phyloP scores from a whole-genome alignment of 306 rosid species.

The Quercus berberidifolia region DNA sequence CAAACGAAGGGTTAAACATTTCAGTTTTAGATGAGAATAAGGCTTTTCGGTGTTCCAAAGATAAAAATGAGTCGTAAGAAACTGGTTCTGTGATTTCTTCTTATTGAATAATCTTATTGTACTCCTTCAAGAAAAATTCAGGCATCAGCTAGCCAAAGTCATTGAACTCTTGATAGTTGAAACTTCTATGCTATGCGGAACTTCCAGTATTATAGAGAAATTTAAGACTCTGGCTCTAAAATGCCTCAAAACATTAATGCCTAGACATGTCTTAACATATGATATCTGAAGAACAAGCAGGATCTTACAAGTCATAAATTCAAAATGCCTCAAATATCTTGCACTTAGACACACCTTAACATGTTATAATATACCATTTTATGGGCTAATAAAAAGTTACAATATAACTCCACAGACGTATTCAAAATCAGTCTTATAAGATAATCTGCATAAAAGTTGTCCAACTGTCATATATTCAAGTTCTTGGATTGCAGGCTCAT shows the following conservation, averaged over 20 bases:
- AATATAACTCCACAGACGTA: background rate
- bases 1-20: background rate
- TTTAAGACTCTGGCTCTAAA: background rate
- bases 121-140: background rate
- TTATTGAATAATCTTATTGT: background rate
- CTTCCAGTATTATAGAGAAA: background rate
- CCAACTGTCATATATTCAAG: background rate
- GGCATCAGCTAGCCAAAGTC: background rate
- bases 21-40: background rate
- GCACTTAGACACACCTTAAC: background rate
- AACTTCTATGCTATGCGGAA: background rate
- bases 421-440: background rate
- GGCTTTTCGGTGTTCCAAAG: background rate
- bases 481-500: background rate
- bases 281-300: background rate
- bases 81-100: background rate
- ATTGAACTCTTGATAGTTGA: background rate
- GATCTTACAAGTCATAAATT: background rate
- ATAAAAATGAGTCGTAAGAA: background rate
- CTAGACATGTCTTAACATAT: background rate
- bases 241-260: background rate
- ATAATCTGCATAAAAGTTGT: background rate
- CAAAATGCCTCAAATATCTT: background rate
- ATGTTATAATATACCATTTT: background rate
- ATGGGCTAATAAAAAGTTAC: background rate